Percentiles rank a stretch among this genome's conserved stretches.
phyloP scores from a whole-genome alignment of 129 eudicot species.

The Pittosporum tobira region DNA sequence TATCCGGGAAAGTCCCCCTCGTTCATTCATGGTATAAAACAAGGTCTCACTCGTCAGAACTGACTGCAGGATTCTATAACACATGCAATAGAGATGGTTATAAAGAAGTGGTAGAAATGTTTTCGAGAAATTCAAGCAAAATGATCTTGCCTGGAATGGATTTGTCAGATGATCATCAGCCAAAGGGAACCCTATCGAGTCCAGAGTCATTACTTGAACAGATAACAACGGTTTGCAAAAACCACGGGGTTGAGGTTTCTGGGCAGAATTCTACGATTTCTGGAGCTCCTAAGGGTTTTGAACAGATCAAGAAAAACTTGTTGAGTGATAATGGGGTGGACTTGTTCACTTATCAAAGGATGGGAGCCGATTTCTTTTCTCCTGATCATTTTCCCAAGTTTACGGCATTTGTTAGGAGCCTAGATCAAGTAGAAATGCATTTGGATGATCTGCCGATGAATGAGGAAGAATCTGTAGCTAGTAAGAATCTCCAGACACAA shows the following conservation, averaged over 20 bases:
- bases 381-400: conserved; percentile 65
- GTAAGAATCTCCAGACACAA: conserved; percentile 38
- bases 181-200: conserved; percentile 37
- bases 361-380: conserved; percentile 85
- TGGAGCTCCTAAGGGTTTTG: conserved; percentile 27
- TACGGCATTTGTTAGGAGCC: conserved; percentile 40
- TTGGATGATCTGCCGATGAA: conserved; percentile 49
- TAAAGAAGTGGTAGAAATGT: conserved; percentile 35
- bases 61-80: conserved; percentile 70
- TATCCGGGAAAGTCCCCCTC: conserved; percentile 66
- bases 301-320: conserved; percentile 53
- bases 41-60: conserved; percentile 76
- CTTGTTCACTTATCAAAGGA: conserved; percentile 71
- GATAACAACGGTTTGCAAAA: conserved; percentile 38
- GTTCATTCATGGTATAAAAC: conserved; percentile 49
- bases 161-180: conserved; percentile 51
- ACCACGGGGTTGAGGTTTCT: conserved; percentile 32
- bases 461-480: conserved; percentile 22
- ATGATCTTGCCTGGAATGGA: conserved; percentile 75
- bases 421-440: conserved; percentile 31
- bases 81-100: conserved; percentile 59
- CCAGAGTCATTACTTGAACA: conserved; percentile 47
- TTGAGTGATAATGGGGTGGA: conserved; percentile 34
- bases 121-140: conserved; percentile 42
- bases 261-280: conserved; percentile 50